Base-by-base conservation (phyloP, 2,329 filamentous ascomycete species). In the Aspergillus awamori region DNA sequence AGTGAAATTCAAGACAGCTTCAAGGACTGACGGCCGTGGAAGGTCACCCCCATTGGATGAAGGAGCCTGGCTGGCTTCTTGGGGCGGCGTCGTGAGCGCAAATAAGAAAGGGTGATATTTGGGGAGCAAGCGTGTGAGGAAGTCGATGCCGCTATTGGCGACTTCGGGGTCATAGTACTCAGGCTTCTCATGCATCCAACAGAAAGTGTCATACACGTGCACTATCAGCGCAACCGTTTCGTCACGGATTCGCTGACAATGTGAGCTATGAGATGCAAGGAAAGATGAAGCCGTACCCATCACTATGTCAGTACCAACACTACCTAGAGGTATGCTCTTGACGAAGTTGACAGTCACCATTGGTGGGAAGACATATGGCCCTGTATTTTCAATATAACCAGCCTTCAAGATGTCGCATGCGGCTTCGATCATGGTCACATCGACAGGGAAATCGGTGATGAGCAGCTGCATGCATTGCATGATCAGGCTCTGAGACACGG, bases 211-310 rank as follows among this genome's bases (percentile, higher is more conserved):
- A 54, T 77, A 75, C 8, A 80, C 72, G 58, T 78, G 76, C 11
- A 74, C 57, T 28, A 80, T 77, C 39, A 79, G 62, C 6, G 73
- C 68, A 10, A 74, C 67, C 0, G 74, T 70, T 54, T 77, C 72
- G 11, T 72, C 67, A 38, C 70, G 70, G 43, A 79, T 72, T 8
- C 69, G 66, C 45, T 73, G 68, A 5, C 75, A 68, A 45, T 75
- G 74, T n/a, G 70, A 66, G 15, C 73, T 70, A 49, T 79, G 75
- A 8, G 79, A 80, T 17, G 79, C 77, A 30, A 82, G 67, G 61
- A 81, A 81, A 20, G 80, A 76, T 2, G 79, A 79, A 6, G 79
- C 79, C 5, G 79, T 80, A 15, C 71, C 74, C 78, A 82, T 80
- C 11, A 80, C 76, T 30, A 75, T 71, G 66, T 79, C 77, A 8